Conservation (phyloP, 2,329 filamentous ascomycete genomes). For the Aureobasidium sp. region DNA sequence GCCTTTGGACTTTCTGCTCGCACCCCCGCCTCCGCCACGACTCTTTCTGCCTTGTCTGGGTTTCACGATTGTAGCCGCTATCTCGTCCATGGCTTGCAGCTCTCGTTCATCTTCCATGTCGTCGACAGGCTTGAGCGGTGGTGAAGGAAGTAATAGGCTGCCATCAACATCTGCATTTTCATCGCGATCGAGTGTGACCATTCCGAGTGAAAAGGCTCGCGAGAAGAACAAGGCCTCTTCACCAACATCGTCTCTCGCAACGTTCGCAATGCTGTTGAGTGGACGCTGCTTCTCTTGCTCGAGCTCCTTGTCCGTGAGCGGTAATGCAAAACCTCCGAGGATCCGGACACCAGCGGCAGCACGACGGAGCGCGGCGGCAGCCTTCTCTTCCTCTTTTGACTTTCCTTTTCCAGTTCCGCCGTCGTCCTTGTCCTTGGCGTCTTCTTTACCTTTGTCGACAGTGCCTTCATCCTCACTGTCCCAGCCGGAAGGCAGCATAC, state of each 20-base stretch:
- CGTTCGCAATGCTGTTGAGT: background rate
- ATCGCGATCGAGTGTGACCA: background rate
- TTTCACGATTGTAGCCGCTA: background rate
- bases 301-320: slow-evolving; percentile 8
- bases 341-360: slow-evolving; percentile 27
- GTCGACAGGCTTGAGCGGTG: background rate
- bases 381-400: slow-evolving; percentile 14
- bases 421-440: slow-evolving; percentile 12
- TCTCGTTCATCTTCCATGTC: slow-evolving; percentile 15
- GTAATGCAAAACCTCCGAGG: slow-evolving; percentile 32
- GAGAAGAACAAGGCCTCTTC: slow-evolving; percentile 54
- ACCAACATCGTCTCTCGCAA: slow-evolving; percentile 64
- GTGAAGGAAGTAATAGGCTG: background rate
- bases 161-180: background rate
- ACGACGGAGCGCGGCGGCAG: slow-evolving; percentile 32
- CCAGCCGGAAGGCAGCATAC: slow-evolving; percentile 37
- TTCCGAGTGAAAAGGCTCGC: background rate
- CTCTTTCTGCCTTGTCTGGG: slow-evolving; percentile 5
- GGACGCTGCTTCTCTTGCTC: slow-evolving; percentile 7
- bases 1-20: slow-evolving; percentile 11
- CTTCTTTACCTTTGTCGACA: slow-evolving; percentile 9
- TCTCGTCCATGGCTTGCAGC: slow-evolving; percentile 6
- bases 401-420: slow-evolving; percentile 17
- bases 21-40: background rate
- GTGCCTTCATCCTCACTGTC: slow-evolving; percentile 35